A percentile compares a stretch with the other conserved stretches of the same genome.
Evolutionary conservation across 306 rosid species (phyloP).

Genomic region (Rubus parviflorus): DNA sequence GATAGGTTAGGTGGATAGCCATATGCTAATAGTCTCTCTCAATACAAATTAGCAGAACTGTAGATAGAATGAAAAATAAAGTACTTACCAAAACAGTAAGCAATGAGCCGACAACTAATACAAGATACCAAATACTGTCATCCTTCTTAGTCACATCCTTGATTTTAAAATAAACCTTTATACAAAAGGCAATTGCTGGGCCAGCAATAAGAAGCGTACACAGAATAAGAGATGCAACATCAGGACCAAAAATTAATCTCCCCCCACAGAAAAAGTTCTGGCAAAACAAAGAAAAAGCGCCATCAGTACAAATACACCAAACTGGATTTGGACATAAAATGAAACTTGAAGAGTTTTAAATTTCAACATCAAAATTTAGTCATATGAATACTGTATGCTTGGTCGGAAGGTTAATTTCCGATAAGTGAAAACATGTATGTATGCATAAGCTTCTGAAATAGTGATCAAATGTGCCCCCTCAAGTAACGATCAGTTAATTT

Average conservation of each 20-base stretch:
- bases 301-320: constrained; percentile 30
- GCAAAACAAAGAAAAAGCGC: constrained; percentile 27
- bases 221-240: constrained; percentile 70
- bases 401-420: too few relatives aligned
- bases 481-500: not conserved
- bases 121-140: constrained; percentile 45
- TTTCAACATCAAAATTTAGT: too few relatives aligned
- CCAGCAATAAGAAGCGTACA: constrained; percentile 60
- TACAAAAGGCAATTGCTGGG: constrained; percentile 76
- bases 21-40: not conserved
- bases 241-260: constrained; percentile 94
- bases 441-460: too few relatives aligned
- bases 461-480: too few relatives aligned
- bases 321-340: too few relatives aligned
- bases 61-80: not conserved
- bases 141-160: constrained; percentile 13
- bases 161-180: constrained; percentile 46
- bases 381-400: too few relatives aligned
- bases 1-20: not conserved
- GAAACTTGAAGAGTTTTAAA: too few relatives aligned
- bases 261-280: constrained; percentile 90
- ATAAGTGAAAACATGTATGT: too few relatives aligned
- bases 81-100: constrained; percentile 73
- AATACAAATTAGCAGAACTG: not conserved
- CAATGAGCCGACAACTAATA: constrained; percentile 45